Conservation (phyloP, 2,329 filamentous ascomycete genomes). For the Cladosporium sp. region DNA sequence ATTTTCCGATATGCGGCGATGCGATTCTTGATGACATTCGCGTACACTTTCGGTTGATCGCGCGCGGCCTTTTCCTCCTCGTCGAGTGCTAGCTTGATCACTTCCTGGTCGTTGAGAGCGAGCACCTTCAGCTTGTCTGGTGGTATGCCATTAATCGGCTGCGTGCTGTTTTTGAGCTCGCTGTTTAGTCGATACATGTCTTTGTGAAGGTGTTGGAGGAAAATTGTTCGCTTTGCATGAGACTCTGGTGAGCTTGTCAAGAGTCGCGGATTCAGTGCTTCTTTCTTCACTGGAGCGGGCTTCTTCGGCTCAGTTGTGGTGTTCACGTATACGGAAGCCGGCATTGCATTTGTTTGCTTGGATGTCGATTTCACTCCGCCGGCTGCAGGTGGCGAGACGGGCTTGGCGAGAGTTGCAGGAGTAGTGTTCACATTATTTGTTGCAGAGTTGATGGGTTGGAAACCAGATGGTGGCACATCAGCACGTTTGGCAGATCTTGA, state of each 20-base stretch:
- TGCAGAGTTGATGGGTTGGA: neutral
- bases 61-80: slow-evolving; percentile 76
- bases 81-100: slow-evolving; percentile 70
- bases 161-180: slow-evolving; percentile 56
- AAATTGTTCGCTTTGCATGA: slow-evolving; percentile 38
- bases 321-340: neutral
- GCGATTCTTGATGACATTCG: slow-evolving; percentile 79
- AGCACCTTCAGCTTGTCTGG: slow-evolving; percentile 45
- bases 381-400: slow-evolving; percentile 28
- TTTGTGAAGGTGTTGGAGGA: slow-evolving; percentile 63
- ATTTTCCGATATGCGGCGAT: slow-evolving; percentile 78
- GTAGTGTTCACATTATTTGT: neutral
- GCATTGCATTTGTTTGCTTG: slow-evolving; percentile 16
- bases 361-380: neutral
- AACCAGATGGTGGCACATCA: neutral
- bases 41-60: slow-evolving; percentile 71
- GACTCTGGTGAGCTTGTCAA: slow-evolving; percentile 55
- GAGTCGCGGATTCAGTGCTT: slow-evolving; percentile 65
- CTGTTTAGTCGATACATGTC: slow-evolving; percentile 69
- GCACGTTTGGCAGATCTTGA: slow-evolving; percentile 20
- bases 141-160: slow-evolving; percentile 35
- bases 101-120: slow-evolving; percentile 63
- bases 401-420: slow-evolving; percentile 27
- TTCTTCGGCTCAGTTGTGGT: slow-evolving; percentile 7
- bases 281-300: slow-evolving; percentile 24